phyloP scores from a whole-genome alignment of 176 grass and related monocot species.

The Aechmea fasciata region DNA sequence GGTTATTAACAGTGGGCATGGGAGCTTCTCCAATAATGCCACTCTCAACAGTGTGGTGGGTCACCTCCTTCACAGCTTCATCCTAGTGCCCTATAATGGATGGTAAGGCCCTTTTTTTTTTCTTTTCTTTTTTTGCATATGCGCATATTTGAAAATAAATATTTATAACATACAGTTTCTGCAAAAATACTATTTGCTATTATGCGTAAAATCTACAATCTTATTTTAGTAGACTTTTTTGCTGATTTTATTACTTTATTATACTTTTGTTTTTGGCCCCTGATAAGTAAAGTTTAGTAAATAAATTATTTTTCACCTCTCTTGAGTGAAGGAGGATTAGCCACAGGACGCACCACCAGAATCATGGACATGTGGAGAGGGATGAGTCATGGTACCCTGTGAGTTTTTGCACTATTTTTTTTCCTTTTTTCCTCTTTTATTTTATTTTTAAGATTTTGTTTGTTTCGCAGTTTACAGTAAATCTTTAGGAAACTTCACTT shows the following conservation, averaged over 20 bases:
- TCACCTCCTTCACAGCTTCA: constrained; percentile 58
- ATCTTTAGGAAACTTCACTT: no score
- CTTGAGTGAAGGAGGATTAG: constrained; percentile 68
- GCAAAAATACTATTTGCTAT: no score
- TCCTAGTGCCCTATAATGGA: constrained; percentile 86
- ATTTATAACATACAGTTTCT: no score
- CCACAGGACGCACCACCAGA: constrained; percentile 90
- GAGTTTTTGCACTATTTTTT: constrained; percentile 12
- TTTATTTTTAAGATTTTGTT: background rate
- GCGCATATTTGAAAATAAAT: background rate
- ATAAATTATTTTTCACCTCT: background rate
- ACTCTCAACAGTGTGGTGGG: constrained; percentile 58
- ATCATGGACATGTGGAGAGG: constrained; percentile 73
- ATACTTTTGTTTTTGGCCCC: no score
- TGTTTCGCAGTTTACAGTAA: background rate
- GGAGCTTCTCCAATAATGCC: constrained; percentile 63
- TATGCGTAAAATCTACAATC: no score
- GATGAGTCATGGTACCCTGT: constrained; percentile 97
- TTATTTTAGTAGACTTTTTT: no score
- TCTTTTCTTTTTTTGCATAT: background rate
- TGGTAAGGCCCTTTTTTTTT: constrained; percentile 31
- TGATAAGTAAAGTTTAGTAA: no score
- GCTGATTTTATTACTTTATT: background rate
- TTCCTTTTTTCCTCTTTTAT: background rate
- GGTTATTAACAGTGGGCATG: constrained; percentile 48